A percentile compares a stretch with the other conserved stretches of the same genome.
Evolutionary conservation across 176 grass and related monocot species (phyloP).

Genomic region (Musa schizocarpa): DNA sequence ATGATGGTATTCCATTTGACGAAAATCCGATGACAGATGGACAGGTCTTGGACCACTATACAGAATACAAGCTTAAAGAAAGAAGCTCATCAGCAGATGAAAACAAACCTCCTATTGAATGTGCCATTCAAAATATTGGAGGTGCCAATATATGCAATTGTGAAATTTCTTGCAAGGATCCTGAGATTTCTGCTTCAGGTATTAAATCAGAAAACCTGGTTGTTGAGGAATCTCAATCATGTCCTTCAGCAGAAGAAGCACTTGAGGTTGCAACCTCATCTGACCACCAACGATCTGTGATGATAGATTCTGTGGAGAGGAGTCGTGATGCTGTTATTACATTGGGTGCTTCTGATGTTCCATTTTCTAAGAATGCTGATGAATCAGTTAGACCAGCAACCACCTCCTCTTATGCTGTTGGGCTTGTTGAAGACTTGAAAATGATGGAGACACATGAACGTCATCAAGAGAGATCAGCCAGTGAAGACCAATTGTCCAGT

Average conservation of each 20-base stretch:
- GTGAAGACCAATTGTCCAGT: slow-evolving; percentile 14
- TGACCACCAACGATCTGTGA: slow-evolving; percentile 17
- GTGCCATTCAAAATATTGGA: slow-evolving; percentile 30
- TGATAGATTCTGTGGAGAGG: slow-evolving; percentile 23
- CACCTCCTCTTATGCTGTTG: slow-evolving; percentile 12
- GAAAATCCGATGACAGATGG: background rate
- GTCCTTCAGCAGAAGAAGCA: slow-evolving; percentile 27
- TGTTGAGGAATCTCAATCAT: slow-evolving; percentile 25
- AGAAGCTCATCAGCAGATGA: slow-evolving; percentile 13
- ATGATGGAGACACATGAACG: slow-evolving; percentile 13
- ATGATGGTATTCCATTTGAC: background rate
- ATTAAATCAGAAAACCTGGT: slow-evolving; percentile 21
- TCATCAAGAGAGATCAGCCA: slow-evolving; percentile 31
- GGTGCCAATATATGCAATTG: slow-evolving; percentile 22
- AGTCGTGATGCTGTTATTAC: background rate
- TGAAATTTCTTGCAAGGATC: slow-evolving; percentile 6
- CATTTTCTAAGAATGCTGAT: background rate
- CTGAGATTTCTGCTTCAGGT: slow-evolving; percentile 8
- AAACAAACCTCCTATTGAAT: slow-evolving; percentile 10
- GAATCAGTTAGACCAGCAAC: slow-evolving; percentile 19
- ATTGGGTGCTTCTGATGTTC: background rate
- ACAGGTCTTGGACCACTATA: slow-evolving; percentile 8
- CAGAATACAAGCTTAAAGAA: background rate
- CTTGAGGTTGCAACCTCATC: slow-evolving; percentile 20
- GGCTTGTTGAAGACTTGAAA: slow-evolving; percentile 26